phyloP scores from a whole-genome alignment of 257 asterid species.

The Nicotiana noctiflora region DNA sequence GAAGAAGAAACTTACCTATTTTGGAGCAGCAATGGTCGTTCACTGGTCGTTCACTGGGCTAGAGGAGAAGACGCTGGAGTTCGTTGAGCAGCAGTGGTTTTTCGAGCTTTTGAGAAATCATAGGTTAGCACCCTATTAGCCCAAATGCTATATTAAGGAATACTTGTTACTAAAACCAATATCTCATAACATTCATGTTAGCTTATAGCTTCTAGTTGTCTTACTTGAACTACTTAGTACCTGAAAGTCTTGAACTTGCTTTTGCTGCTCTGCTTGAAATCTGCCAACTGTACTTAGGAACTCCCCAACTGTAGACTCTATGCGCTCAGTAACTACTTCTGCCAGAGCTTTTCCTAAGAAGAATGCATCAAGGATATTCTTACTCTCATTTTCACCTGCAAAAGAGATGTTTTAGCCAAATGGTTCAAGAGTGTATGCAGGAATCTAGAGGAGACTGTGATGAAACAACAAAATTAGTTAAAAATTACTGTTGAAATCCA shows the following conservation, averaged over 20 bases:
- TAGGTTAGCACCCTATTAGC: too few relatives aligned
- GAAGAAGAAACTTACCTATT: too few relatives aligned
- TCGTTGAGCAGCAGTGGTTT: too few relatives aligned
- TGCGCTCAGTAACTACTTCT: slow-evolving; percentile 66
- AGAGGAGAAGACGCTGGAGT: too few relatives aligned
- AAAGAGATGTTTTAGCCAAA: not conserved
- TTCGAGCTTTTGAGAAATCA: too few relatives aligned
- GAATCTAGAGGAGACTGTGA: not conserved
- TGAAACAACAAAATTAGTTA: not conserved
- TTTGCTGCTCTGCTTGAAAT: slow-evolving; percentile 86
- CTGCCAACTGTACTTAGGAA: slow-evolving; percentile 62
- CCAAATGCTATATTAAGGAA: too few relatives aligned
- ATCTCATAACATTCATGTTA: not conserved
- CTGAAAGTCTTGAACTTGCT: slow-evolving; percentile 73
- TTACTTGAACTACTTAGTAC: slow-evolving; percentile 20
- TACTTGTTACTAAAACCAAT: not conserved
- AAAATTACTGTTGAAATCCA: not conserved
- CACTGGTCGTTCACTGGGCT: too few relatives aligned
- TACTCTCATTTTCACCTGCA: slow-evolving; percentile 72
- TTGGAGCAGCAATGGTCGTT: too few relatives aligned
- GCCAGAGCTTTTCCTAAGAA: slow-evolving; percentile 92
- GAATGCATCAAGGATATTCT: slow-evolving; percentile 67
- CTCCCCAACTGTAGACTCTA: slow-evolving; percentile 77
- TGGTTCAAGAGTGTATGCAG: not conserved
- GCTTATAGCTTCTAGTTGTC: not conserved